These are phyloP conservation scores for Botrytis fragariae DNA, from an alignment of 2,329 filamentous ascomycete genomes.

Conservation along the genomic window DNA sequence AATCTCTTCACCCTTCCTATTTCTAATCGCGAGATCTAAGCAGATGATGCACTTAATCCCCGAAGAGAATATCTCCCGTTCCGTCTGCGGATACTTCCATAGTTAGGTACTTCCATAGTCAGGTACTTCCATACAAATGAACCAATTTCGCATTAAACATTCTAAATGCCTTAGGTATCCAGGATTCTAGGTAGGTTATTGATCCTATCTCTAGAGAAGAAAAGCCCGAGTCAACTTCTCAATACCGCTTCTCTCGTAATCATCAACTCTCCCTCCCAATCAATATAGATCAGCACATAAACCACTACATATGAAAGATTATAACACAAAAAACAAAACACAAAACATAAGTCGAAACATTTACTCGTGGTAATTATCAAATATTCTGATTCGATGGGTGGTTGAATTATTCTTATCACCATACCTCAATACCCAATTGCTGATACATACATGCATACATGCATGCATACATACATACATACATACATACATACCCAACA, in stretches of 20 bases:
- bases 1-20: neutral
- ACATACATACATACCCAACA: neutral
- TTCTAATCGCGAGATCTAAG: neutral
- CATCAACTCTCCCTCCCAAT: neutral
- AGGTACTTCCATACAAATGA: neutral
- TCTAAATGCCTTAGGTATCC: neutral
- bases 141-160: neutral
- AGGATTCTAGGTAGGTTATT: neutral
- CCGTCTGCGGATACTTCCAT: neutral
- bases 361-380: accelerated
- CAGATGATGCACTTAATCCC: neutral
- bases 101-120: neutral
- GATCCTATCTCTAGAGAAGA: neutral
- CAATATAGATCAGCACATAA: neutral
- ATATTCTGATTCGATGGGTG: too few species aligned
- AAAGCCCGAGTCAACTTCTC: neutral
- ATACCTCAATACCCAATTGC: too few species aligned
- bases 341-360: neutral
- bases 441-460: neutral
- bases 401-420: neutral
- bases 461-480: neutral
- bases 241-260: neutral
- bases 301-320: neutral
- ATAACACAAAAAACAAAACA: neutral
- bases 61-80: neutral